A percentile compares a stretch with the other conserved stretches of the same genome.
These are phyloP conservation scores for Leucosporidium yakuticum DNA, from an alignment of 768 basidiomycete genomes.

Conservation along the genomic window DNA sequence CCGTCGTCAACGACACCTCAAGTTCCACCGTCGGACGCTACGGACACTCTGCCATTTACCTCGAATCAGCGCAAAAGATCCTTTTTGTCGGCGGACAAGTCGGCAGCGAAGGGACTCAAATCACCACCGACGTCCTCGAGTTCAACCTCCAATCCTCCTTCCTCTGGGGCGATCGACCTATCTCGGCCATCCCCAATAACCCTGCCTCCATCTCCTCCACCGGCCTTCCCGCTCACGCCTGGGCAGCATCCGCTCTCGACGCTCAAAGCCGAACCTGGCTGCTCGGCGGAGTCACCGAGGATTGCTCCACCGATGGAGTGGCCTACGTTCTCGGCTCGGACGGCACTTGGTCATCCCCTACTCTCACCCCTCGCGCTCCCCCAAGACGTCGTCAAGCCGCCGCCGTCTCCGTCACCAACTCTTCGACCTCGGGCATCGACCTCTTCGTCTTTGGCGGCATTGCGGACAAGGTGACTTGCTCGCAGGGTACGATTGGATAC, in stretches of 20 bases:
- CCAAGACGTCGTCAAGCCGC: conserved; percentile 34
- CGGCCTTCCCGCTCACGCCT: conserved; percentile 17
- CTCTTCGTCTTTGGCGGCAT: conserved; percentile 37
- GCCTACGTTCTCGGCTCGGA: conserved; percentile 8
- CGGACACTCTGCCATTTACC: conserved; percentile 33
- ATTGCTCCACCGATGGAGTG: conserved; percentile 18
- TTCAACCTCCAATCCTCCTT: conserved; percentile 25
- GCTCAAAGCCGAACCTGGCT: conserved; percentile 9
- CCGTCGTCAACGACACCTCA: not conserved
- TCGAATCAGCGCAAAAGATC: conserved; percentile 9
- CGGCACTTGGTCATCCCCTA: conserved; percentile 1
- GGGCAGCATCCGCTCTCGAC: conserved; percentile 10
- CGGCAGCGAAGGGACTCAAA: conserved; percentile 6
- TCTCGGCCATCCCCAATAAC: conserved; percentile 26
- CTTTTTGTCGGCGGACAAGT: conserved; percentile 33
- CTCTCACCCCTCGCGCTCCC: conserved; percentile 9
- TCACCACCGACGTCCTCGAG: conserved; percentile 28
- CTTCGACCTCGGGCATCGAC: conserved; percentile 20
- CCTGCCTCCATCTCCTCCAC: not conserved
- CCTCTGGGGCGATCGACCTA: conserved; percentile 18
- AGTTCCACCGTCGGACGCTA: conserved; percentile 17
- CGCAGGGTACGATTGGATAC: conserved; percentile 33
- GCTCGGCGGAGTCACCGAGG: conserved; percentile 30
- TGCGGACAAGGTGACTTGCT: conserved; percentile 35
- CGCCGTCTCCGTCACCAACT: conserved; percentile 17